These are phyloP conservation scores for Datura wrightii DNA, from an alignment of 257 asterid genomes.

Conservation along the genomic window DNA sequence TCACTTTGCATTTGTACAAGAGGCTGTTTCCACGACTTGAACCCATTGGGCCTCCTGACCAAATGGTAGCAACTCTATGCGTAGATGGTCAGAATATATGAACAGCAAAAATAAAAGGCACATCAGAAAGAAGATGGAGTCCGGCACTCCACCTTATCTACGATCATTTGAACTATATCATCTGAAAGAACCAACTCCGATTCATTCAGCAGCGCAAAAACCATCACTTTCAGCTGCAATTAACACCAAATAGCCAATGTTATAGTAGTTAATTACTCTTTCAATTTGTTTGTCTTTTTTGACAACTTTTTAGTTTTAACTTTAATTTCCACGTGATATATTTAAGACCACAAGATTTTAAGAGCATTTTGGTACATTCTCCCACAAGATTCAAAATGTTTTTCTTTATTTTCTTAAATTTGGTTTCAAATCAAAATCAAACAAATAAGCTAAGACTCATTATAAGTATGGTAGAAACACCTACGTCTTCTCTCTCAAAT, in stretches of 20 bases:
- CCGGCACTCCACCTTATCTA: conserved; percentile 63
- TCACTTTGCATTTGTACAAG: too few species aligned
- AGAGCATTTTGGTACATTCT: too few species aligned
- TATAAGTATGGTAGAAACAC: neutral
- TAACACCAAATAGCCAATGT: neutral
- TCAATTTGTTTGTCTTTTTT: too few species aligned
- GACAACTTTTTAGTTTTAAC: too few species aligned
- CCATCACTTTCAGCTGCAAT: conserved; percentile 87
- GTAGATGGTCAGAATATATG: neutral
- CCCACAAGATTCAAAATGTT: too few species aligned
- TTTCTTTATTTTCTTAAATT: too few species aligned
- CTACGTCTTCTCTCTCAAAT: conserved; percentile 79
- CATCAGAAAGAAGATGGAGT: neutral
- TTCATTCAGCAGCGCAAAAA: conserved; percentile 78
- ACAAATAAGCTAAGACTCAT: neutral
- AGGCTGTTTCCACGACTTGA: too few species aligned
- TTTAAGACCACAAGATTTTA: too few species aligned
- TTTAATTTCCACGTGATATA: too few species aligned
- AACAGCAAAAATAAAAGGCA: neutral
- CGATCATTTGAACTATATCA: conserved; percentile 70
- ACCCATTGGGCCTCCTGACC: too few species aligned
- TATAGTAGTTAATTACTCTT: neutral
- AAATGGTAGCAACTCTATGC: neutral
- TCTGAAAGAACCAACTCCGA: conserved; percentile 82
- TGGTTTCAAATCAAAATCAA: neutral